A percentile compares a stretch with the other conserved stretches of the same genome.
Evolutionary conservation across 2,329 filamentous ascomycete species (phyloP).

Genomic region (Coleophoma eucalyptorum): DNA sequence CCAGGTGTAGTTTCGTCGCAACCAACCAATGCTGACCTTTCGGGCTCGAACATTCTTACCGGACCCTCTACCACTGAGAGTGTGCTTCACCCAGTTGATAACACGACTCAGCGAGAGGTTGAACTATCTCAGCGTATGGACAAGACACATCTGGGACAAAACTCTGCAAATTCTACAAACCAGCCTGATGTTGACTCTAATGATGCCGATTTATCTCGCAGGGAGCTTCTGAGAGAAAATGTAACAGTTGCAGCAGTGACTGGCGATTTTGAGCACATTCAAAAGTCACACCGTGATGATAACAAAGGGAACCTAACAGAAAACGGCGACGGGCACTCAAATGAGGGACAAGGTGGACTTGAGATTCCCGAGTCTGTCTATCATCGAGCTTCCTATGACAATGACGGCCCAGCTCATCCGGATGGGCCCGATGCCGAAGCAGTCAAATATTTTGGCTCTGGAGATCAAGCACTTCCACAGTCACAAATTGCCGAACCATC

Average conservation of each 20-base stretch:
- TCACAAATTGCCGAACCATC: conserved; percentile 18
- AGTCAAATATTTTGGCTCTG: neutral
- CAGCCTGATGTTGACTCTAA: neutral
- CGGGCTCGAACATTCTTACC: conserved; percentile 2
- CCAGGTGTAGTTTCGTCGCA: conserved; percentile 4
- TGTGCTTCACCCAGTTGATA: conserved; percentile 5
- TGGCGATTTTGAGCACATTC: conserved; percentile 21
- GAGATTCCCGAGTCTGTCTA: neutral
- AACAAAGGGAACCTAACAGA: too few species aligned
- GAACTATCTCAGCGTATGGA: conserved; percentile 3
- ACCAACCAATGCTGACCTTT: neutral
- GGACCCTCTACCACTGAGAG: conserved; percentile 15
- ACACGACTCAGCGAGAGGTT: neutral
- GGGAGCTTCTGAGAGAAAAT: conserved; percentile 16
- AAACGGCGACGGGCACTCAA: neutral
- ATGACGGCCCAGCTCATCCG: neutral
- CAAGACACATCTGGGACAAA: conserved; percentile 4
- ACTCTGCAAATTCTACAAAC: neutral
- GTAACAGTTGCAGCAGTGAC: conserved; percentile 15
- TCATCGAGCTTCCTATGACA: neutral
- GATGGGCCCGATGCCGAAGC: conserved; percentile 13
- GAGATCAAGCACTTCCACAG: conserved; percentile 11
- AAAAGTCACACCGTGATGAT: conserved; percentile 5
- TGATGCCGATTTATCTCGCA: neutral
- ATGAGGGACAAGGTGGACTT: neutral